A percentile compares a stretch with the other conserved stretches of the same genome.
These are phyloP conservation scores for Hippophae rhamnoides DNA, from an alignment of 306 rosid genomes.

Conservation along the genomic window DNA sequence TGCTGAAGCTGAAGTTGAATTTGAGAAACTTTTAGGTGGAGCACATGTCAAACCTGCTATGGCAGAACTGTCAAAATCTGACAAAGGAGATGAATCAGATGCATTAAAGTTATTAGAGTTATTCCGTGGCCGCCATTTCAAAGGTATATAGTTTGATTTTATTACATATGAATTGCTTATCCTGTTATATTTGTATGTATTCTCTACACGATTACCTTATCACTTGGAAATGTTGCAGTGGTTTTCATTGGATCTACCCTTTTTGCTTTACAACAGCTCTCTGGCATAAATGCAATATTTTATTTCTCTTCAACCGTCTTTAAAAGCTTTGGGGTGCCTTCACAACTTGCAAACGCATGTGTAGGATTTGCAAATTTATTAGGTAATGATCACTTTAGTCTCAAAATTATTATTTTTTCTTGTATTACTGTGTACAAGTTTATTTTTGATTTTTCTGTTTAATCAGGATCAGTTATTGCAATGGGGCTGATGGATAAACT, in stretches of 20 bases:
- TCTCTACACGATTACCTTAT: conserved; percentile 26
- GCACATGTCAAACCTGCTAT: conserved; percentile 63
- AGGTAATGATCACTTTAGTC: conserved; percentile 34
- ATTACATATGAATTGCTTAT: background rate
- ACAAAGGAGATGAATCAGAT: conserved; percentile 55
- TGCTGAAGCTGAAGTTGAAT: conserved; percentile 63
- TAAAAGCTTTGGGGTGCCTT: conserved; percentile 64
- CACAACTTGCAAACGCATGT: conserved; percentile 51
- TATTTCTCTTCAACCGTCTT: conserved; percentile 78
- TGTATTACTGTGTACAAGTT: conserved; percentile 9
- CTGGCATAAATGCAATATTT: conserved; percentile 86
- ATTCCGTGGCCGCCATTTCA: conserved; percentile 47
- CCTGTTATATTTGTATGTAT: conserved; percentile 9
- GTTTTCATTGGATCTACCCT: conserved; percentile 71
- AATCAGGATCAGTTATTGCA: conserved; percentile 59
- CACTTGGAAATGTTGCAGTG: conserved; percentile 59
- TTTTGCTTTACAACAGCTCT: conserved; percentile 85
- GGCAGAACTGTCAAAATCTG: conserved; percentile 52
- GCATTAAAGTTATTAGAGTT: conserved; percentile 39
- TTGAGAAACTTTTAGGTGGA: conserved; percentile 67
- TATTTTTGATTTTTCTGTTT: conserved; percentile 19
- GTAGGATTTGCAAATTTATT: conserved; percentile 63
- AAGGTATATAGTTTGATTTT: conserved; percentile 29
- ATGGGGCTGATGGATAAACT: conserved; percentile 86
- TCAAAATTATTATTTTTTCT: conserved; percentile 2